These are phyloP conservation scores for Curvularia spicifera DNA, from an alignment of 2,329 filamentous ascomycete genomes.

Conservation along the genomic window DNA sequence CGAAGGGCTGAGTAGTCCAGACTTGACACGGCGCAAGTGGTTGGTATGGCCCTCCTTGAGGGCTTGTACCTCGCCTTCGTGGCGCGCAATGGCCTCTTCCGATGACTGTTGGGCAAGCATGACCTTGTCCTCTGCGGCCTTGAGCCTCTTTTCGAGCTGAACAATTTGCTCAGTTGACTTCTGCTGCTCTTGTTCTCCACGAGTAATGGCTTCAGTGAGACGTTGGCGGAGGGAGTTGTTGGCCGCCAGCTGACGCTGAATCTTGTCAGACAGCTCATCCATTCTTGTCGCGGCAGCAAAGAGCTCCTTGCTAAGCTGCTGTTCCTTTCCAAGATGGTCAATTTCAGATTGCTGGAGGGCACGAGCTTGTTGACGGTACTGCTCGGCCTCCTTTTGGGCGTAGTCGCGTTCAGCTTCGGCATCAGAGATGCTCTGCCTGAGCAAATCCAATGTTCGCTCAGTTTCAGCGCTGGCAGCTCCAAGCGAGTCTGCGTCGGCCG, in stretches of 20 bases:
- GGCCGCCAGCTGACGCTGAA: constrained; percentile 77
- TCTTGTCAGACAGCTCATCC: constrained; percentile 78
- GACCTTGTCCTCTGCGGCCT: constrained; percentile 81
- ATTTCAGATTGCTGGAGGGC: constrained; percentile 64
- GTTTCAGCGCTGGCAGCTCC: constrained; percentile 57
- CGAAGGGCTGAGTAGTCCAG: constrained; percentile 55
- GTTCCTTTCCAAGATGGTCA: constrained; percentile 64
- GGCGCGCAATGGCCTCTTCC: constrained; percentile 80
- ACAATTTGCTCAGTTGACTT: constrained; percentile 82
- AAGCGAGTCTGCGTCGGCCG: constrained; percentile 53
- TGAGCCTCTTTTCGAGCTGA: constrained; percentile 79
- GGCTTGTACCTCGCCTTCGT: constrained; percentile 82
- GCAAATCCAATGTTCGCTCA: constrained; percentile 65
- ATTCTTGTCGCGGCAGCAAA: constrained; percentile 76
- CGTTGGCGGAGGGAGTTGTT: constrained; percentile 79
- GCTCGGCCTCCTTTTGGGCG: constrained; percentile 69
- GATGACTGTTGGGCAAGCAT: constrained; percentile 82
- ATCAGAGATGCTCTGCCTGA: constrained; percentile 72
- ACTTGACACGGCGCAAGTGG: constrained; percentile 76
- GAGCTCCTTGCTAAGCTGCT: constrained; percentile 71
- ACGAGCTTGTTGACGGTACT: constrained; percentile 68
- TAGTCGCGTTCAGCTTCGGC: constrained; percentile 75
- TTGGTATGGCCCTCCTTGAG: constrained; percentile 78
- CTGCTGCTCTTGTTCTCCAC: constrained; percentile 84
- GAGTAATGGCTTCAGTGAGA: constrained; percentile 77